These are phyloP conservation scores for Rosa persica DNA, from an alignment of 306 rosid species.

Conservation along the genomic window DNA sequence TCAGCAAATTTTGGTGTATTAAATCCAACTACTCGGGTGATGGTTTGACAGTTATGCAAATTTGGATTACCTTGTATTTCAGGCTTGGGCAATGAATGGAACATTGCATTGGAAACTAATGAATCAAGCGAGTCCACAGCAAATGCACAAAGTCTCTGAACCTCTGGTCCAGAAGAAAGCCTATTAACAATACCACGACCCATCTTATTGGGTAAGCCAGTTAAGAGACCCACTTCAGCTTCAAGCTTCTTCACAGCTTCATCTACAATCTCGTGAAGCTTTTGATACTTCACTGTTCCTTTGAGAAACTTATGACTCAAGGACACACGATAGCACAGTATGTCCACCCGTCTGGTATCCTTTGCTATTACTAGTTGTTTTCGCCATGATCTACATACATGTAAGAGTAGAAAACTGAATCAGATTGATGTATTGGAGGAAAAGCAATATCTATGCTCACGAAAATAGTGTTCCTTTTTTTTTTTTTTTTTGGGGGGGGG, in stretches of 20 bases:
- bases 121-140: constrained; percentile 78
- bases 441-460: background rate
- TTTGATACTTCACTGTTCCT: constrained; percentile 60
- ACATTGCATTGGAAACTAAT: constrained; percentile 37
- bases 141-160: constrained; percentile 77
- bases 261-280: constrained; percentile 57
- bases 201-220: constrained; percentile 75
- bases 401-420: constrained; percentile 24
- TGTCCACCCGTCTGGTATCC: constrained; percentile 90
- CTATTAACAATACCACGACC: constrained; percentile 96
- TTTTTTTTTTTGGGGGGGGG: background rate
- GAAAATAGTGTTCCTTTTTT: background rate
- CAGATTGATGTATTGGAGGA: background rate
- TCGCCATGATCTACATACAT: constrained; percentile 67
- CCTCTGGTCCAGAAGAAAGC: constrained; percentile 96
- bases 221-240: constrained; percentile 82
- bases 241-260: constrained; percentile 85
- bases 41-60: background rate
- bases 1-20: background rate
- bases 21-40: background rate
- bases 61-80: constrained; percentile 47
- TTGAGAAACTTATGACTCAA: constrained; percentile 82
- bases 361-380: constrained; percentile 76
- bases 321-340: constrained; percentile 84
- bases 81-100: constrained; percentile 34